phyloP scores from a whole-genome alignment of 192 early-diverging fungal species.

The Backusella westeae region DNA sequence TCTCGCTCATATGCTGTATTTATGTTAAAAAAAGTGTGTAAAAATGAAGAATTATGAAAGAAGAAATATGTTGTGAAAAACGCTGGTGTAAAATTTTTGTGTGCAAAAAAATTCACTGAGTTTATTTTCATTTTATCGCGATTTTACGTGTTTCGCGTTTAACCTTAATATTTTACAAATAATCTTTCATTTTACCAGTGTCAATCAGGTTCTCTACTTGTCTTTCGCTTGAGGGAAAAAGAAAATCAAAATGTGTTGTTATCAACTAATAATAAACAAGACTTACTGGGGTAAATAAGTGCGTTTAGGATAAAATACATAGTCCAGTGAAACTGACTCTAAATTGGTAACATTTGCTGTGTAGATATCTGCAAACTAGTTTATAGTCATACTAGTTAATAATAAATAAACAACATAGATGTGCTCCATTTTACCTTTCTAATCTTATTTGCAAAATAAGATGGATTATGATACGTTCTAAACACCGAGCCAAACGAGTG shows the following conservation, averaged over 20 bases:
- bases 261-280: not conserved
- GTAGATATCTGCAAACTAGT: constrained; percentile 39
- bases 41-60: not conserved
- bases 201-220: constrained; percentile 34
- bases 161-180: not conserved
- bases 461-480: constrained; percentile 56
- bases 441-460: constrained; percentile 61
- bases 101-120: not conserved
- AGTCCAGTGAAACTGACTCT: constrained; percentile 53
- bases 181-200: constrained; percentile 20
- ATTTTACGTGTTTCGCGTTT: constrained; percentile 12
- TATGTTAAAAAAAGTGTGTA: not conserved
- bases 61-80: not conserved
- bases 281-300: constrained; percentile 56
- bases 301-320: constrained; percentile 60
- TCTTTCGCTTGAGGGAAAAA: constrained; percentile 19
- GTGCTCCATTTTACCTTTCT: constrained; percentile 23
- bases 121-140: not conserved
- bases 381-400: not conserved
- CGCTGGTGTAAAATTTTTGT: not conserved
- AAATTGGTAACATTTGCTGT: constrained; percentile 55
- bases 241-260: not conserved
- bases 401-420: not conserved
- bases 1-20: not conserved
- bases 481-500: constrained; percentile 61